A percentile compares a stretch with the other conserved stretches of the same genome.
phyloP scores from a whole-genome alignment of 768 basidiomycete genomes.

The Russula sp. region DNA sequence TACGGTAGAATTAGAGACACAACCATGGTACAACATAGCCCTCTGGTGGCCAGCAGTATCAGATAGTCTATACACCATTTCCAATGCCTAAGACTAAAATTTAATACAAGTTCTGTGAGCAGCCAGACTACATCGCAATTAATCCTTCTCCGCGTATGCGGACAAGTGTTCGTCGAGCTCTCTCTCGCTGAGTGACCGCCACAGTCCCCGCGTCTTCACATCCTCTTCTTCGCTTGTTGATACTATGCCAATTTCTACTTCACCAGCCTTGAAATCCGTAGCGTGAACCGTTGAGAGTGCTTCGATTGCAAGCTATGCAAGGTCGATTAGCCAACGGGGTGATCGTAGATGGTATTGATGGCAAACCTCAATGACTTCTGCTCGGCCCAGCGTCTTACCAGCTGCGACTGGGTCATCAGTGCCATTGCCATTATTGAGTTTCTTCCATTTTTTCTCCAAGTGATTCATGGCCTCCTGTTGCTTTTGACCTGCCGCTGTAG shows the following conservation, averaged over 20 bases:
- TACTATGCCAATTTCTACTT: constrained; percentile 95
- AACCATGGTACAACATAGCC: neutral
- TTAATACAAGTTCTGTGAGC: neutral
- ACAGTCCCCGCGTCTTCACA: constrained; percentile 65
- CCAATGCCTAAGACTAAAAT: neutral
- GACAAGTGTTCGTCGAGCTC: constrained; percentile 79
- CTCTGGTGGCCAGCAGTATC: neutral
- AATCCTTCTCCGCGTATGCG: constrained; percentile 90
- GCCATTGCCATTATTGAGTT: constrained; percentile 72
- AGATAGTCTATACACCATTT: neutral
- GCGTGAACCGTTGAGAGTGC: constrained; percentile 91
- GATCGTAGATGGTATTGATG: neutral
- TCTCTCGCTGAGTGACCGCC: constrained; percentile 73
- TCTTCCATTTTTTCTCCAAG: constrained; percentile 99
- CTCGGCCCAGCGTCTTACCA: constrained; percentile 65
- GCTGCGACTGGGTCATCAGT: constrained; percentile 77
- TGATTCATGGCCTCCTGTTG: constrained; percentile 99
- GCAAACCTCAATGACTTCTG: constrained; percentile 87
- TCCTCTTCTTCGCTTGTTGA: constrained; percentile 72
- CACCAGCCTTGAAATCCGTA: constrained; percentile 92
- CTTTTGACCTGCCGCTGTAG: constrained; percentile 93
- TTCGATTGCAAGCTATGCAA: constrained; percentile 83
- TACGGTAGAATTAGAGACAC: constrained; percentile 33
- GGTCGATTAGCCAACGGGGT: neutral
- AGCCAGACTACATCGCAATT: constrained; percentile 32